phyloP scores from a whole-genome alignment of 1,284 basidiomycete genomes.

The Anthracocystis panici-leucophaei region DNA sequence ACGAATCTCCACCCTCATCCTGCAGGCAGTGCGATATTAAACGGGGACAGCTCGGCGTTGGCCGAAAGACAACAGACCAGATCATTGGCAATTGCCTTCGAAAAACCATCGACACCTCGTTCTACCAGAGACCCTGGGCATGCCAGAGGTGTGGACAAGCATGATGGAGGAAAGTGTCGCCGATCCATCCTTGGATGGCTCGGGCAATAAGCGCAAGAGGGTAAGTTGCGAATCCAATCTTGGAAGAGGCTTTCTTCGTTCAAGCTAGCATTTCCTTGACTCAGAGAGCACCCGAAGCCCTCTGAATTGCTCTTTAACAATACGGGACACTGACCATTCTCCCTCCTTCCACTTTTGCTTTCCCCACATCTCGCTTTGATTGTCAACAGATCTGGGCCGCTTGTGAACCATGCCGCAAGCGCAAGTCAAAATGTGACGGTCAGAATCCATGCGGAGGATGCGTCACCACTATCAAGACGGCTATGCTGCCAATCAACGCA shows the following conservation, averaged over 20 bases:
- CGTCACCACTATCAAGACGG: constrained; percentile 48
- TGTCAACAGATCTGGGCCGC: constrained; percentile 56
- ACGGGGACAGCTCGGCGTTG: background rate
- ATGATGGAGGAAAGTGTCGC: constrained; percentile 15
- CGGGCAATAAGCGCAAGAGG: constrained; percentile 48
- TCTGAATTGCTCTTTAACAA: background rate
- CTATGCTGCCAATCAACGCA: constrained; percentile 43
- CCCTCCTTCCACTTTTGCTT: background rate
- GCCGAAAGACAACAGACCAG: background rate
- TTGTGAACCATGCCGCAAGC: constrained; percentile 57
- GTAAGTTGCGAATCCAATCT: constrained; percentile 10
- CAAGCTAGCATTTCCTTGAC: background rate
- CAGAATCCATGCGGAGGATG: constrained; percentile 55
- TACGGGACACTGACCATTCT: background rate
- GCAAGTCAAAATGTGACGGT: constrained; percentile 59
- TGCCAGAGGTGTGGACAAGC: constrained; percentile 37
- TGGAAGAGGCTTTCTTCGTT: background rate
- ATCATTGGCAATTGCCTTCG: background rate
- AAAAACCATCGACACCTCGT: background rate
- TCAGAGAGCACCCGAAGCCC: background rate
- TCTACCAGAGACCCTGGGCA: constrained; percentile 6
- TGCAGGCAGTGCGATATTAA: no score
- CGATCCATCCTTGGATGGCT: constrained; percentile 22
- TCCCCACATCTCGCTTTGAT: no score
- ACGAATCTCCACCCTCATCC: no score